phyloP scores from a whole-genome alignment of 305 asterid genomes.

The Solanum chacoense region DNA sequence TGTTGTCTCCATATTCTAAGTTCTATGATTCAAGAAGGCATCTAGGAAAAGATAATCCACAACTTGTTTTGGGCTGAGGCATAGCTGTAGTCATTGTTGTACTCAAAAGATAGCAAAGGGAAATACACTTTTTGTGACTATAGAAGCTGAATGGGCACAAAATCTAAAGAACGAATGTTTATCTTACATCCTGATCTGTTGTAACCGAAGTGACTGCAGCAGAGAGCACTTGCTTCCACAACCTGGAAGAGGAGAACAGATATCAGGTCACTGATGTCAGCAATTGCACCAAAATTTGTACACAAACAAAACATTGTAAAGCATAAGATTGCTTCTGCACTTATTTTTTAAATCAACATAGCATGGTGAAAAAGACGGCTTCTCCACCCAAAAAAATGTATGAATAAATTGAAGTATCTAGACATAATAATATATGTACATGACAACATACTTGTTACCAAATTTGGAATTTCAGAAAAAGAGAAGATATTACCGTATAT shows the following conservation, averaged over 20 bases:
- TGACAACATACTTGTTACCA: neutral
- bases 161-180: neutral
- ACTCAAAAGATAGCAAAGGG: neutral
- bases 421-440: neutral
- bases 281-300: neutral
- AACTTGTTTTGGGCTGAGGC: neutral
- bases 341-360: neutral
- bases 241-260: conserved; percentile 35
- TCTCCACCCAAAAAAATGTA: neutral
- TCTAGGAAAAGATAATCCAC: neutral
- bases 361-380: neutral
- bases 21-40: neutral
- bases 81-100: neutral
- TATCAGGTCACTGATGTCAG: neutral
- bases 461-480: neutral
- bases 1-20: neutral
- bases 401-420: neutral
- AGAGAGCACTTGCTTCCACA: conserved; percentile 64
- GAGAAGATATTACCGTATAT: neutral
- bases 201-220: conserved; percentile 58
- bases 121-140: neutral
- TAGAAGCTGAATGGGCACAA: neutral
- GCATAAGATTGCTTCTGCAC: neutral
- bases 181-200: conserved; percentile 40
- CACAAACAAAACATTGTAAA: neutral